These are phyloP conservation scores for Volvariella volvacea DNA, from an alignment of 1,284 basidiomycete genomes.

Conservation along the genomic window DNA sequence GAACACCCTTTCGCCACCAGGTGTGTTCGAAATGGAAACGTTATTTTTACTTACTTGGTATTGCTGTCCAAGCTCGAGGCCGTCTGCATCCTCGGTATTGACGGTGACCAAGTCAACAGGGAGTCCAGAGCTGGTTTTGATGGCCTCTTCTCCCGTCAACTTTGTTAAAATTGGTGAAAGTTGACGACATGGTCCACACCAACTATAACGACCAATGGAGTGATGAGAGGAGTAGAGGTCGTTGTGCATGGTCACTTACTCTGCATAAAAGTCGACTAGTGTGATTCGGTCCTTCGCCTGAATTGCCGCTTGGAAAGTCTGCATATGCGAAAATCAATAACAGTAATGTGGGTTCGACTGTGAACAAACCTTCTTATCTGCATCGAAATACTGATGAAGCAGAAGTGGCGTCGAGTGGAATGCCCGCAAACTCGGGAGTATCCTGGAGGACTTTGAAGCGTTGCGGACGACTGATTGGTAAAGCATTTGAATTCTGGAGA, in stretches of 20 bases:
- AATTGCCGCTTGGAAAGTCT: slow-evolving; percentile 47
- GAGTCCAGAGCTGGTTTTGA: slow-evolving; percentile 45
- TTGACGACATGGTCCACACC: slow-evolving; percentile 68
- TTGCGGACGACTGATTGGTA: neutral
- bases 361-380: slow-evolving; percentile 21
- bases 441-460: neutral
- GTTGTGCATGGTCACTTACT: slow-evolving; percentile 36
- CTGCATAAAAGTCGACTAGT: slow-evolving; percentile 72
- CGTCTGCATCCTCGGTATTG: slow-evolving; percentile 53
- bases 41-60: too few relatives aligned
- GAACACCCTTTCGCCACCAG: too few relatives aligned
- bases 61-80: slow-evolving; percentile 39
- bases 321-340: slow-evolving; percentile 2
- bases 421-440: slow-evolving; percentile 3
- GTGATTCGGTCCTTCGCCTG: slow-evolving; percentile 45
- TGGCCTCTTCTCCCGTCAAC: slow-evolving; percentile 34
- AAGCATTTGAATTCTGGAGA: neutral
- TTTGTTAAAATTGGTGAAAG: slow-evolving; percentile 61
- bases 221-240: slow-evolving; percentile 7
- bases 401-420: slow-evolving; percentile 23
- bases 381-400: slow-evolving; percentile 22
- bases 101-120: slow-evolving; percentile 65
- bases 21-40: too few relatives aligned
- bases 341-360: neutral
- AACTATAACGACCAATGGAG: slow-evolving; percentile 32